Percentiles rank a stretch among this genome's conserved stretches.
Conservation (phyloP, 1,284 basidiomycete genomes). For the Austroboletus niveus region DNA sequence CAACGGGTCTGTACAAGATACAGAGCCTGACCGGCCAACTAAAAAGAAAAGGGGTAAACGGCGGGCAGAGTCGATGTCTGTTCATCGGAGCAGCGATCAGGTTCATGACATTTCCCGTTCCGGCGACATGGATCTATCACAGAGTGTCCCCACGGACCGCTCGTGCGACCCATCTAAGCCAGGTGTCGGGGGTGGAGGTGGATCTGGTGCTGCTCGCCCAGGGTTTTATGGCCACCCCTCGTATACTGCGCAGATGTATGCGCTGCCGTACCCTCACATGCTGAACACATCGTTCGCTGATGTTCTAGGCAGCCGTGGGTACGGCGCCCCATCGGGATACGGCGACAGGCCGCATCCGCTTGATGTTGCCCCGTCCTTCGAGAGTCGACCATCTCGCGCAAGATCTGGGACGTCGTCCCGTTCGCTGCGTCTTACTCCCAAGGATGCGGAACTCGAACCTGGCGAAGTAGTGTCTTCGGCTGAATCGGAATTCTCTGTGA, state of each 20-base stretch:
- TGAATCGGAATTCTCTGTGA: constrained; percentile 28
- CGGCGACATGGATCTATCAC: constrained; percentile 19
- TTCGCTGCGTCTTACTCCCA: not conserved
- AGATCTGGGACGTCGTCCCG: not conserved
- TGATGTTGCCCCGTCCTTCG: not conserved
- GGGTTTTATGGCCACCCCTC: not conserved
- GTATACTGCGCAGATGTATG: constrained; percentile 1
- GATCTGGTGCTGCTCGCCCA: constrained; percentile 16
- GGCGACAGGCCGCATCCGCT: no score
- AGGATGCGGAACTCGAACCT: constrained; percentile 19
- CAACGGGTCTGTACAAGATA: constrained; percentile 8
- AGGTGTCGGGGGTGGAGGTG: constrained; percentile 17
- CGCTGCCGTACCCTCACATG: constrained; percentile 9
- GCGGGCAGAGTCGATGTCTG: not conserved
- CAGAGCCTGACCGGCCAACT: constrained; percentile 7
- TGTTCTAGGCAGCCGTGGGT: not conserved
- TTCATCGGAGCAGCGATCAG: constrained; percentile 11
- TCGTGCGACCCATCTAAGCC: constrained; percentile 20
- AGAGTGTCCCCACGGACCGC: constrained; percentile 6
- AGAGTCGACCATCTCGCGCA: constrained; percentile 6
- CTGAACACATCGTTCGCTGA: constrained; percentile 12
- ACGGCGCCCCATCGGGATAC: not conserved
- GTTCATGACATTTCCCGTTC: constrained; percentile 17
- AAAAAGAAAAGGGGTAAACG: constrained; percentile 27
- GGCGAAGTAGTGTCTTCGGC: constrained; percentile 27